Evolutionary conservation across 306 rosid species (phyloP), one percentile per base, ranked within the genome.

Genomic region (Begonia masoniana): DNA sequence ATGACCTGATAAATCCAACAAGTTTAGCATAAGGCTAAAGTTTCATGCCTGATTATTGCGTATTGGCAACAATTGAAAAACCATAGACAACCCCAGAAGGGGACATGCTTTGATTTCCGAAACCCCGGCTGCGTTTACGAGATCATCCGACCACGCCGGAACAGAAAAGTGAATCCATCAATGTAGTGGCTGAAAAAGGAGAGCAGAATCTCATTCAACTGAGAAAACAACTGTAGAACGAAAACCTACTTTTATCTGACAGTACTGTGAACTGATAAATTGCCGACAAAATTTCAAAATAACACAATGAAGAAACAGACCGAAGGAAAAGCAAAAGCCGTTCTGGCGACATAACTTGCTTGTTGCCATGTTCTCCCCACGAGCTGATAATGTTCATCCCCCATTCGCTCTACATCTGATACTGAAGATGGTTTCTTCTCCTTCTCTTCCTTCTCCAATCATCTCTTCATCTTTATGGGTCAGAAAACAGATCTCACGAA

Each of bases 301-400:
- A 14, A 14, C n/a, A 31, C 47, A 39, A 41, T 9, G 16, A 43
- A 42, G 57, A 21, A 45, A 52, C 74, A 52, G 43, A 77, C 83
- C 80, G 12, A 78, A 78, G 58, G 69, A 67, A 78, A 78, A 54
- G 72, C 69, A n/a, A 64, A 66, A 78, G 49, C 83, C 83, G 12
- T 51, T 43, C 10, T 71, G n/a, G 69, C 6, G 77, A 70, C 77
- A 78, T 74, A 41, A 78, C 80, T 74, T 74, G 67, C 68, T 78
- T 78, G 62, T 78, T 78, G 77, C 80, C 75, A 78, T 78, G 65
- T 74, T 51, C 74, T 70, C 43, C 83, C 83, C 13, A 78, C 77
- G 83, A 78, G 77, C 80, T 74, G 57, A 78, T 53, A n/a, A 78
- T 60, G 48, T 78, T 78, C 77, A 74, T 73, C 36, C 70, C 69